Conservation (phyloP, 2,329 filamentous ascomycete genomes). For the Akanthomyces lecanii region DNA sequence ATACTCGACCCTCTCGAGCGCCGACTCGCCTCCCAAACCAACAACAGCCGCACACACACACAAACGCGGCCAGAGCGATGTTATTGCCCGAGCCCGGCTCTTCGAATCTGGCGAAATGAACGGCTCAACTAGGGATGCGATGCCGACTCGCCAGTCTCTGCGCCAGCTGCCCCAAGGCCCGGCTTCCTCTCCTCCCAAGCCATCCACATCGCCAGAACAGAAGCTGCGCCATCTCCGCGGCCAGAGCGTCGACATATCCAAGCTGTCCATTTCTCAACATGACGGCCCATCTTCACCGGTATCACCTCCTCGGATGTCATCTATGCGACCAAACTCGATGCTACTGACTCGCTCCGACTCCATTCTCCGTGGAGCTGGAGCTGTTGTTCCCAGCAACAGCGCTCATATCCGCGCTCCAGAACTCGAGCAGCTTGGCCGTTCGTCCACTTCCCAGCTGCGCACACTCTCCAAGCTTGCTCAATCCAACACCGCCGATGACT, state of each 20-base stretch:
- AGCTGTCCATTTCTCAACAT: conserved; percentile 46
- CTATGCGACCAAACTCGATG: conserved; percentile 57
- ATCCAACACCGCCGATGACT: conserved; percentile 70
- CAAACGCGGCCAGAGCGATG: conserved; percentile 73
- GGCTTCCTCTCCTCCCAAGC: conserved; percentile 35
- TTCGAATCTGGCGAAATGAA: conserved; percentile 43
- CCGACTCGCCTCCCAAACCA: conserved; percentile 38
- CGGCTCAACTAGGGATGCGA: conserved; percentile 43
- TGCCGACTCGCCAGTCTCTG: conserved; percentile 69
- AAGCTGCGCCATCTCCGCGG: conserved; percentile 40
- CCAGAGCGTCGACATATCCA: conserved; percentile 61
- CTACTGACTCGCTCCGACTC: conserved; percentile 56
- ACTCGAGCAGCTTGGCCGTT: conserved; percentile 76
- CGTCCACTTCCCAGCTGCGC: conserved; percentile 83
- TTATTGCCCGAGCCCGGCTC: conserved; percentile 48
- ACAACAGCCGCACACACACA: conserved; percentile 42
- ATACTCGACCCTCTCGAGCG: conserved; percentile 67
- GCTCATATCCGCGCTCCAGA: conserved; percentile 61
- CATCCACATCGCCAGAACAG: conserved; percentile 35
- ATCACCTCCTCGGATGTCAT: conserved; percentile 39
- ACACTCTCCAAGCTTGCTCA: conserved; percentile 81
- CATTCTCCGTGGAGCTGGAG: conserved; percentile 35
- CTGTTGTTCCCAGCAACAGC: conserved; percentile 32
- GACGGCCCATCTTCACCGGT: conserved; percentile 39
- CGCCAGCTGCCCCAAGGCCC: conserved; percentile 69